Evolutionary conservation across 2,329 filamentous ascomycete genomes (phyloP).

Genomic region (Pestalotiopsis sp.): DNA sequence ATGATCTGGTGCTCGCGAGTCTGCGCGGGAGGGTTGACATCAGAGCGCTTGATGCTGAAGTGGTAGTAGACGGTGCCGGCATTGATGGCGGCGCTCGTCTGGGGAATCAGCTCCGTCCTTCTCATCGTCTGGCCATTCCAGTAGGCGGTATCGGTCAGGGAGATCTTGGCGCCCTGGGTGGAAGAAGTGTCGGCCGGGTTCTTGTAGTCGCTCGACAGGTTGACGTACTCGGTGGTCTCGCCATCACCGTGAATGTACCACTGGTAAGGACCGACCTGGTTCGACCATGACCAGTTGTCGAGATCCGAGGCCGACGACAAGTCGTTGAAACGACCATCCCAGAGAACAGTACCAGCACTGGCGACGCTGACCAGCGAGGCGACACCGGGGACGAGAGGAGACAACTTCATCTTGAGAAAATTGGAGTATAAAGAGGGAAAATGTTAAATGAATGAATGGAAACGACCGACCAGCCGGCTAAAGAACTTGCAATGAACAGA

Average conservation of each 20-base stretch:
- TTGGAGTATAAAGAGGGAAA: not conserved
- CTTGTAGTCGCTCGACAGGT: slow-evolving; percentile 61
- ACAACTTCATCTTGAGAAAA: slow-evolving; percentile 10
- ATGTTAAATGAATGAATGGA: slow-evolving; percentile 3
- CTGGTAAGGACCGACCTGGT: slow-evolving; percentile 68
- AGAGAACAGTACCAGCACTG: slow-evolving; percentile 50
- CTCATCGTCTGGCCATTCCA: slow-evolving; percentile 77
- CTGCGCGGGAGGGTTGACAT: slow-evolving; percentile 61
- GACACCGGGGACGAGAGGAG: slow-evolving; percentile 8
- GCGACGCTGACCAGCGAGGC: slow-evolving; percentile 3
- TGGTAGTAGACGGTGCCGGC: slow-evolving; percentile 72
- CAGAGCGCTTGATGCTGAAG: slow-evolving; percentile 66
- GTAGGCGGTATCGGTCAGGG: slow-evolving; percentile 64
- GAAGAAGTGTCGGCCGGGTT: slow-evolving; percentile 66
- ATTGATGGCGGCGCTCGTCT: slow-evolving; percentile 68
- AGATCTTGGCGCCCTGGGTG: slow-evolving; percentile 69
- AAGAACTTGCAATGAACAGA: slow-evolving; percentile 2
- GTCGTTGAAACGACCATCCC: slow-evolving; percentile 64
- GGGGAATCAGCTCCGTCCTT: slow-evolving; percentile 74
- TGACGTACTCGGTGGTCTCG: slow-evolving; percentile 59
- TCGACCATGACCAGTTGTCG: slow-evolving; percentile 62
- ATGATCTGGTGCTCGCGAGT: slow-evolving; percentile 69
- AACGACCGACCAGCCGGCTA: slow-evolving; percentile 9
- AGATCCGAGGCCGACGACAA: slow-evolving; percentile 51
- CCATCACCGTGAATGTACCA: slow-evolving; percentile 73